Evolutionary conservation across 768 basidiomycete species (phyloP).

Genomic region (Boletus rufocinnamomeus): DNA sequence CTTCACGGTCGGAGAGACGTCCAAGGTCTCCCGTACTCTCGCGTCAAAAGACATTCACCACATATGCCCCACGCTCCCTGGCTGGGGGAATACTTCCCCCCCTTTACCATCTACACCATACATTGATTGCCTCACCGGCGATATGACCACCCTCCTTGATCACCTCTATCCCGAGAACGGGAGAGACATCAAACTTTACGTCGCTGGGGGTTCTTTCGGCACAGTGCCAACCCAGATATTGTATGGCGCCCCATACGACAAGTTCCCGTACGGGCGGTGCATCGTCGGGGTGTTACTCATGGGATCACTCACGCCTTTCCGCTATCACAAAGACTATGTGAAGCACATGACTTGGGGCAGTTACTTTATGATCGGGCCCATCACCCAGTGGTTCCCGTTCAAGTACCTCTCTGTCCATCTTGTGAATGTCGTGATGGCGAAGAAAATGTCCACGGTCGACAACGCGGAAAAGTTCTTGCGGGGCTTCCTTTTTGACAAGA

Average conservation of each 20-base stretch:
- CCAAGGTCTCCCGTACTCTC: conserved; percentile 36
- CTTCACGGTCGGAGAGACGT: conserved; percentile 51
- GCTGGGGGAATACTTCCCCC: conserved; percentile 58
- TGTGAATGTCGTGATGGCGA: conserved; percentile 33
- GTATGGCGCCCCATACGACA: conserved; percentile 50
- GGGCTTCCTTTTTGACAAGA: conserved; percentile 40
- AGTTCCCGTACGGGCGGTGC: conserved; percentile 50
- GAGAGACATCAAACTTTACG: conserved; percentile 45
- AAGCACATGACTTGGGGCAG: conserved; percentile 47
- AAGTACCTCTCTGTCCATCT: conserved; percentile 36
- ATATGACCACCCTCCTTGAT: conserved; percentile 48
- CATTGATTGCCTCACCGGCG: conserved; percentile 42
- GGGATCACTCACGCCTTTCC: conserved; percentile 49
- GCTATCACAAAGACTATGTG: conserved; percentile 46
- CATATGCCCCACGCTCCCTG: conserved; percentile 56
- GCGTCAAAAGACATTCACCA: conserved; percentile 45
- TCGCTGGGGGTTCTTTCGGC: conserved; percentile 57
- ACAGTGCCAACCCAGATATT: conserved; percentile 57
- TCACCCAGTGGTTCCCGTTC: conserved; percentile 44
- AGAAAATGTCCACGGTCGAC: conserved; percentile 40
- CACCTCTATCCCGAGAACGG: conserved; percentile 49
- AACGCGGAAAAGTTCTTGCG: conserved; percentile 46
- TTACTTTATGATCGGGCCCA: conserved; percentile 51
- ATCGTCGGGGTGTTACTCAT: conserved; percentile 51
- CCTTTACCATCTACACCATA: conserved; percentile 38